phyloP scores from a whole-genome alignment of 2,329 filamentous ascomycete species.

The Penicillium sp. region DNA sequence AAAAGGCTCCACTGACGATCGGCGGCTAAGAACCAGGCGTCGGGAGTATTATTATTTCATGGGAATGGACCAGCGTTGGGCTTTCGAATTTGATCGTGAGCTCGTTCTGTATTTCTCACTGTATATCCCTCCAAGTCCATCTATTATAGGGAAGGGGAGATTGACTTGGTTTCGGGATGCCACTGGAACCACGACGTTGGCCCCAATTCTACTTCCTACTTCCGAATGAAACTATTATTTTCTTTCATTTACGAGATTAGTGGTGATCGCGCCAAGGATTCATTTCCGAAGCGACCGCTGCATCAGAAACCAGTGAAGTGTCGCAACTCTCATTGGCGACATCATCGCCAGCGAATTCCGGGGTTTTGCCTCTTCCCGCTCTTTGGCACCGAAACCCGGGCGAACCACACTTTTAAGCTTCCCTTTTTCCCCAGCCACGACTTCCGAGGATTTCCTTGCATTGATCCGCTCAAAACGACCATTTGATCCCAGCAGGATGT shows the following conservation, averaged over 20 bases:
- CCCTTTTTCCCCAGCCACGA: too few species aligned
- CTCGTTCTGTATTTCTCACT: too few species aligned
- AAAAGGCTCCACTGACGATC: constrained; percentile 33
- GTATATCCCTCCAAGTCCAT: too few species aligned
- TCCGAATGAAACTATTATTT: too few species aligned
- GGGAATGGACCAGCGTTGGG: too few species aligned
- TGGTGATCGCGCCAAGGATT: not conserved
- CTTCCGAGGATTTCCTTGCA: too few species aligned
- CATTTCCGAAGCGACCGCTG: not conserved
- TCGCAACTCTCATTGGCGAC: constrained; percentile 13
- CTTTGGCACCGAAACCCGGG: constrained; percentile 4
- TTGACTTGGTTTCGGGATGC: too few species aligned
- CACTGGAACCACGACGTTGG: not conserved
- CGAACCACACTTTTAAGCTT: constrained; percentile 4
- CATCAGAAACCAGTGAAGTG: constrained; percentile 4
- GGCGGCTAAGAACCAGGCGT: constrained; percentile 29
- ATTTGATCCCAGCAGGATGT: constrained; percentile 13
- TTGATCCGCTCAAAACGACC: not conserved
- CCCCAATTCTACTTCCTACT: too few species aligned
- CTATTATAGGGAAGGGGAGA: too few species aligned
- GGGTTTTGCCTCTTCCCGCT: constrained; percentile 9
- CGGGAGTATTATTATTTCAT: constrained; percentile 4
- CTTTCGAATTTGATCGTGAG: too few species aligned
- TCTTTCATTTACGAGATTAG: not conserved
- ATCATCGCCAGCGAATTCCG: constrained; percentile 3